Evolutionary conservation across 106 monocot genomes (phyloP), one percentile per base, ranked within the genome.

Genomic region (Narthecium ossifragum): DNA sequence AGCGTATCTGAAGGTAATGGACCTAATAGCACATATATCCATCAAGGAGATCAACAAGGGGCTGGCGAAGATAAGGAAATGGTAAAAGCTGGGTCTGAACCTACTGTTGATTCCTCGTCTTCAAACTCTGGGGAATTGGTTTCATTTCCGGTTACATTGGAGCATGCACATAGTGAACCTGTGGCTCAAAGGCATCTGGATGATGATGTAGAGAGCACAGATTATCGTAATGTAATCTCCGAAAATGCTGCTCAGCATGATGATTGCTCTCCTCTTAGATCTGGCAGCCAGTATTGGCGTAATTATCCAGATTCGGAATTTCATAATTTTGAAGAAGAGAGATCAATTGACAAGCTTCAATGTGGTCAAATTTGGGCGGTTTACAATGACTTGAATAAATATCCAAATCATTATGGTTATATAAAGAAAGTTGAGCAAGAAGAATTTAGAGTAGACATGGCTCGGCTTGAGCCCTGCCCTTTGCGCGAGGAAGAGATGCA

Each of bases 281-380:
- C 13, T 51, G 12, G 25, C 55, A 51, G 20, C 26, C 67, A 55
- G 0, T 32, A 25, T 21, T 18, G 22, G 8, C 54, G 49, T 45
- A 55, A 58, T 34, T 73, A 77, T 52, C 70, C 76, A 58, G 60
- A 71, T 26, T 37, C 88, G 24, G 85, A 94, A 63, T 94, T 94
- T 45, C 46, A 78, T 37, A 41, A 49, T 31, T 94, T 94, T 68
- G 74, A 73, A 51, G 51, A 55, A 11, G 80, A 67, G 0, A 82
- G 66, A 49, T 56, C 63, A 5, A 40, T 52, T 26, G 69, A 73
- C 27, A 89, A 75, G 39, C 78, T 89, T 50, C 58, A 73, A 30
- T 34, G 21, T 18, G 89, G 85, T 46, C 93, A 94, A 64, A 70
- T 88, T 41, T 94, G 93, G 93, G 89, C 93, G 26, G 70, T 94